Conservation (phyloP, 495 filamentous ascomycete species). For the Bombardia bombarda region DNA sequence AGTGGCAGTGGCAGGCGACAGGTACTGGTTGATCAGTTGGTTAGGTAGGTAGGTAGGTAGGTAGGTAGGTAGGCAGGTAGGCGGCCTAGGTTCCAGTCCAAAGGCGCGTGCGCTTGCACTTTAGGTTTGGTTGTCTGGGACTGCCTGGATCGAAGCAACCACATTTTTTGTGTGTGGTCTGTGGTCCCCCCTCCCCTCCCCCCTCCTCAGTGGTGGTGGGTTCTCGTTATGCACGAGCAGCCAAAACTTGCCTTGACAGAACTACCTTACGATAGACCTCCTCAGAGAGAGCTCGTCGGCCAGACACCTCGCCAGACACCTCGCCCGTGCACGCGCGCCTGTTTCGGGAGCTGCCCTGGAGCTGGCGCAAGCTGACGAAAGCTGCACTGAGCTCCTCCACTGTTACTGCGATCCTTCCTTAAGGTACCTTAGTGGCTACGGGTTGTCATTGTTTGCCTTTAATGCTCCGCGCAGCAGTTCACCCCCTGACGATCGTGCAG, state of each 20-base stretch:
- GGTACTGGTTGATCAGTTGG: constrained; percentile 1
- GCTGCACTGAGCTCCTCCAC: not conserved
- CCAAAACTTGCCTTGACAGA: not conserved
- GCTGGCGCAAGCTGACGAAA: not conserved
- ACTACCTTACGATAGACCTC: no score
- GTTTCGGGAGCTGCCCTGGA: not conserved
- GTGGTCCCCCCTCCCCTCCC: no score
- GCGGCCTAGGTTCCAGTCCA: not conserved
- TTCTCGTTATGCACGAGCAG: not conserved
- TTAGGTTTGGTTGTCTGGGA: not conserved
- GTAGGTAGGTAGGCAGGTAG: not conserved
- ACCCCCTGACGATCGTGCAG: not conserved
- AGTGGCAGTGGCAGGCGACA: constrained; percentile 18
- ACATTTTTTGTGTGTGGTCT: constrained; percentile 19
- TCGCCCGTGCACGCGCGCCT: not conserved
- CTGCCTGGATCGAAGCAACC: constrained; percentile 12
- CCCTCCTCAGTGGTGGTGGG: not conserved
- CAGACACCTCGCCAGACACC: not conserved
- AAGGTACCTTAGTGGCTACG: no score
- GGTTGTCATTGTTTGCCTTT: not conserved
- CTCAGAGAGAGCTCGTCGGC: not conserved
- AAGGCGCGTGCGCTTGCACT: no score
- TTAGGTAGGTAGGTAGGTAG: not conserved
- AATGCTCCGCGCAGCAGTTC: not conserved
- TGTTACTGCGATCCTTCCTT: not conserved